A percentile compares a stretch with the other conserved stretches of the same genome.
Conservation (phyloP, 2,329 filamentous ascomycete species). For the Hymenoscyphus infarciens region DNA sequence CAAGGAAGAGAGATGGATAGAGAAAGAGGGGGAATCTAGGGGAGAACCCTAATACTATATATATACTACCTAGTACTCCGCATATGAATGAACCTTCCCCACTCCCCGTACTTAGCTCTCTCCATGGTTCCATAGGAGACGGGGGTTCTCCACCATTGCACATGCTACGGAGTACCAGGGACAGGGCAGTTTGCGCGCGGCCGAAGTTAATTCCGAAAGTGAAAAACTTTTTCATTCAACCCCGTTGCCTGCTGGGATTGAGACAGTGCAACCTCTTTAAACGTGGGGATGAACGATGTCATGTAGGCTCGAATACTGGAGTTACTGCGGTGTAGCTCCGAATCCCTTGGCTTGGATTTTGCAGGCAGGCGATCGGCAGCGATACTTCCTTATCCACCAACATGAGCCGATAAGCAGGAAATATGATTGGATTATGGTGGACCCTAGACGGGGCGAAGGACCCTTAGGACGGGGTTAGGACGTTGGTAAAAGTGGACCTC, state of each 20-base stretch:
- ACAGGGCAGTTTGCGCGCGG: neutral
- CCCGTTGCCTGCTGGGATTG: neutral
- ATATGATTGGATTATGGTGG: neutral
- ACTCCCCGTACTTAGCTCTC: neutral
- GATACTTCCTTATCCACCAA: constrained; percentile 3
- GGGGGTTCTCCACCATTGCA: neutral
- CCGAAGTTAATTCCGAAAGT: neutral
- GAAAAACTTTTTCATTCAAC: neutral
- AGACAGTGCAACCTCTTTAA: neutral
- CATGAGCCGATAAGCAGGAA: constrained; percentile 3
- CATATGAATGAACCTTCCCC: neutral
- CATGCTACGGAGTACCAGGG: no score
- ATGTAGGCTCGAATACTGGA: constrained; percentile 1
- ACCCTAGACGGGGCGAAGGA: neutral
- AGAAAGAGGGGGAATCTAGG: neutral
- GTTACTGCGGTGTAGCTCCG: neutral
- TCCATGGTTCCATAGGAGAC: neutral
- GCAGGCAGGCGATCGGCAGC: neutral
- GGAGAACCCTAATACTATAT: neutral
- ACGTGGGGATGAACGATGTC: neutral
- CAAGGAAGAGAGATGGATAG: neutral
- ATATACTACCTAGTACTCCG: no score
- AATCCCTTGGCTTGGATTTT: constrained; percentile 5
- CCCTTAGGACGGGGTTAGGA: neutral
- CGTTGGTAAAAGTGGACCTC: constrained; percentile 6